A percentile compares a stretch with the other conserved stretches of the same genome.
Conservation (phyloP, 164 flowering plant species). For the Saururus chinensis region DNA sequence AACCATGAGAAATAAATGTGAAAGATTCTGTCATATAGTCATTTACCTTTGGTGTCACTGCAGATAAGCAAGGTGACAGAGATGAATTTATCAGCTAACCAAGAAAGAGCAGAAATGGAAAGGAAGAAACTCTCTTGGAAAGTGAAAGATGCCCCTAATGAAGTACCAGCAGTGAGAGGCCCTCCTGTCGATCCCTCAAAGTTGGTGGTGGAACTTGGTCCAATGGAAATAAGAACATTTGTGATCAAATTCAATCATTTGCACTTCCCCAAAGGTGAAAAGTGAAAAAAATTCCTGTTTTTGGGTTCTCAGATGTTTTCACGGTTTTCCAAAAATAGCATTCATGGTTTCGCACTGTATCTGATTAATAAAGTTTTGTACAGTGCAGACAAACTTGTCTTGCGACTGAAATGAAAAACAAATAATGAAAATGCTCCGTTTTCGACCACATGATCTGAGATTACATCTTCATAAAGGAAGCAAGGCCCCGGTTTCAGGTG, state of each 20-base stretch:
- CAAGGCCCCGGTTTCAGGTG: too few relatives aligned
- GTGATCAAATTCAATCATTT: constrained; percentile 24
- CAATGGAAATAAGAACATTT: constrained; percentile 91
- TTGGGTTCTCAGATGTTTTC: too few relatives aligned
- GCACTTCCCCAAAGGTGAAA: constrained; percentile 6
- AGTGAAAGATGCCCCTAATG: constrained; percentile 31
- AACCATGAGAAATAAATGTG: too few relatives aligned
- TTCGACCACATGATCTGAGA: too few relatives aligned
- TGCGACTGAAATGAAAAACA: too few relatives aligned
- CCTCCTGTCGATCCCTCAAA: constrained; percentile 48
- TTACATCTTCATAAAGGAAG: too few relatives aligned
- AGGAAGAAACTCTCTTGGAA: constrained; percentile 66
- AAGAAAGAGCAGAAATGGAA: constrained; percentile 75
- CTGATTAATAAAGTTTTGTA: too few relatives aligned
- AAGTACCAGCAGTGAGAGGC: constrained; percentile 40
- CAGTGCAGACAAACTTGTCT: too few relatives aligned
- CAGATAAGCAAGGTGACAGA: constrained; percentile 71
- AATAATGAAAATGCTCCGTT: too few relatives aligned
- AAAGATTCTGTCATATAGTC: too few relatives aligned
- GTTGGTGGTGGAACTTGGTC: constrained; percentile 59
- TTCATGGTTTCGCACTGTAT: too few relatives aligned
- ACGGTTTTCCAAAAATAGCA: too few relatives aligned
- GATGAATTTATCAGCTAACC: constrained; percentile 73
- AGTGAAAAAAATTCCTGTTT: background rate
- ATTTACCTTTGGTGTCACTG: background rate